Conservation (phyloP, 179 eudicot genomes). For the Carnegiea gigantea region DNA sequence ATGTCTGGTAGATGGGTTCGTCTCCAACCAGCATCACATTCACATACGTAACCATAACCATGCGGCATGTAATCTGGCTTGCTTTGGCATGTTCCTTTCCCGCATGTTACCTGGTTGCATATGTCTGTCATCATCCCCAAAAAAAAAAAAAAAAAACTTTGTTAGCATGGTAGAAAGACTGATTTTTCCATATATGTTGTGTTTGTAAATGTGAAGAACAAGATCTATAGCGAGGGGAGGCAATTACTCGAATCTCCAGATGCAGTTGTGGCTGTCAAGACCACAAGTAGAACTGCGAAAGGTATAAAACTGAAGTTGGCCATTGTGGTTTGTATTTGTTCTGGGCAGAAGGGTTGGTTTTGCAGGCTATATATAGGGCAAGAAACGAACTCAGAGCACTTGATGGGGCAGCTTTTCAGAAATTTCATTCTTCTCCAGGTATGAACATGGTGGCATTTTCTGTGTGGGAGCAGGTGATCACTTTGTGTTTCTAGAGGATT, state of each 20-base stretch:
- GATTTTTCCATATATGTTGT: background rate
- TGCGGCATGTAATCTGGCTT: constrained; percentile 29
- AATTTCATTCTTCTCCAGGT: background rate
- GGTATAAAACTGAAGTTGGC: constrained; percentile 5
- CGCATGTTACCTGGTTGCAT: constrained; percentile 35
- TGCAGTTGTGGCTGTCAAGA: constrained; percentile 19
- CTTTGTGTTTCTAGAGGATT: constrained; percentile 24
- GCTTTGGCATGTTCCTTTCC: constrained; percentile 40
- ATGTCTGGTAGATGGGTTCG: constrained; percentile 30
- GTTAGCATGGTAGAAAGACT: background rate
- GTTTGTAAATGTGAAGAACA: background rate
- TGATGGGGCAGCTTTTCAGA: background rate
- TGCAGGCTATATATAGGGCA: constrained; percentile 15
- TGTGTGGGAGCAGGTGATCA: background rate
- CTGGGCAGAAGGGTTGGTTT: background rate
- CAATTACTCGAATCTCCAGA: constrained; percentile 27
- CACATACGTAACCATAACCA: constrained; percentile 39
- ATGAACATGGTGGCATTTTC: background rate
- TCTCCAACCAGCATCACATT: constrained; percentile 44
- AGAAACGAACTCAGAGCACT: background rate
- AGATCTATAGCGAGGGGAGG: background rate
- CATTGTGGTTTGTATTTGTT: constrained; percentile 10
- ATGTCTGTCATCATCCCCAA: constrained; percentile 22
- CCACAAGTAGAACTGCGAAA: constrained; percentile 20
- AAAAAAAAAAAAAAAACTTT: background rate